These are phyloP conservation scores for Metschnikowia cubensis DNA, from an alignment of 805 yeast species.

Conservation along the genomic window DNA sequence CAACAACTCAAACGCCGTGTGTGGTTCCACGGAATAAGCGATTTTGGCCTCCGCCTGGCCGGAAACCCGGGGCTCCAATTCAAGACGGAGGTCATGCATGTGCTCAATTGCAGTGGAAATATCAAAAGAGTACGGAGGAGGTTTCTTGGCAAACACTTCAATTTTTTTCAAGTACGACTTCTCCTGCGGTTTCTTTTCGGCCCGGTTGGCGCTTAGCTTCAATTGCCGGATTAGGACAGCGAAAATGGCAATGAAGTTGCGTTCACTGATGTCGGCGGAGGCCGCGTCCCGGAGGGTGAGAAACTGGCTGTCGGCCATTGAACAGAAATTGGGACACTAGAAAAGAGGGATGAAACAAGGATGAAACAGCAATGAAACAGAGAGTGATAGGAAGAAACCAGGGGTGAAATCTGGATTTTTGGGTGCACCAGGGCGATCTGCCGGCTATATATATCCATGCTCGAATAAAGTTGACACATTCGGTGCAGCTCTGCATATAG, in stretches of 20 bases:
- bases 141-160: conserved; percentile 17
- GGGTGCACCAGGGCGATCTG: background rate
- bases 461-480: background rate
- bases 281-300: conserved; percentile 4
- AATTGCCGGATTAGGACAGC: conserved; percentile 46
- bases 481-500: background rate
- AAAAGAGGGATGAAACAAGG: background rate
- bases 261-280: conserved; percentile 33
- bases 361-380: background rate
- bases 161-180: background rate
- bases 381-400: background rate
- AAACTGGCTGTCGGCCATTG: background rate
- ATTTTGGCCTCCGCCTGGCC: conserved; percentile 48
- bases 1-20: conserved; percentile 43
- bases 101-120: conserved; percentile 46
- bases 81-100: conserved; percentile 49
- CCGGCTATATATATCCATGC: background rate
- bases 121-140: conserved; percentile 51
- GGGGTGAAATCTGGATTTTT: too few species aligned
- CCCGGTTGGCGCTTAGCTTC: conserved; percentile 17
- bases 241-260: conserved; percentile 59
- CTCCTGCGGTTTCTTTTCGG: background rate
- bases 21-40: conserved; percentile 50
- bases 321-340: background rate
- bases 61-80: conserved; percentile 38